Base-by-base conservation (phyloP, 805 yeast genomes). In the Candida lessepsii region DNA sequence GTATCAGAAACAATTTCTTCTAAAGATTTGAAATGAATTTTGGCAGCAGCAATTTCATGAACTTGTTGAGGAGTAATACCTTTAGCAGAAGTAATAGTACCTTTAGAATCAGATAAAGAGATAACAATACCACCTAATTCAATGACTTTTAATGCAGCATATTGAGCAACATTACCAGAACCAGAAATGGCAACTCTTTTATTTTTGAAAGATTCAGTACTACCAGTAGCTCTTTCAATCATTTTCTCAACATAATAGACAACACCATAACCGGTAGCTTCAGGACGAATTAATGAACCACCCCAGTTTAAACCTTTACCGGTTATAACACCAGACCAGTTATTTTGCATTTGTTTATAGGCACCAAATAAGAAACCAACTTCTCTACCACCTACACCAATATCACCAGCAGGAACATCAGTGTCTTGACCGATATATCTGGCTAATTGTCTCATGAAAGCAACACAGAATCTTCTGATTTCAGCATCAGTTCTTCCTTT, bases 361-460 rank as follows among this genome's bases (percentile, higher is more conserved):
- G 96, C 96, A 72, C 99, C 99, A 57, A 88, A 93, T 65, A 91
- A 73, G 86, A 67, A 91, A 56, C 97, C 96, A 51, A 89, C 77
- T 74, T 88, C 96, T 70, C 95, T 81, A 58, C 96, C 98, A 74
- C 96, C 96, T 50, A 88, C 95, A 78, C 96, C 96, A 67, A 91
- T 91, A 72, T 91, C 99, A 71, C 99, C 99, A 53, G 99, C 99
- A 63, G 99, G 99, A 41, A 93, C 97, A 73, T 91, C 99, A 46
- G 96, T 88, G 70, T 86, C 91, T 63, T 85, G 89, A 49, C 98
- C 99, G 71, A 91, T 91, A 81, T 90, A 90, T 70, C 96, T 84
- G 52, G 90, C 81, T 58, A 91, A 81, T 73, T 91, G 96, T 68
- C 87, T 77, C 96, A 91, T 91, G 79, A 91, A 91, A 38, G 96